Conservation (phyloP, 768 basidiomycete genomes). For the Royoungia palumana region DNA sequence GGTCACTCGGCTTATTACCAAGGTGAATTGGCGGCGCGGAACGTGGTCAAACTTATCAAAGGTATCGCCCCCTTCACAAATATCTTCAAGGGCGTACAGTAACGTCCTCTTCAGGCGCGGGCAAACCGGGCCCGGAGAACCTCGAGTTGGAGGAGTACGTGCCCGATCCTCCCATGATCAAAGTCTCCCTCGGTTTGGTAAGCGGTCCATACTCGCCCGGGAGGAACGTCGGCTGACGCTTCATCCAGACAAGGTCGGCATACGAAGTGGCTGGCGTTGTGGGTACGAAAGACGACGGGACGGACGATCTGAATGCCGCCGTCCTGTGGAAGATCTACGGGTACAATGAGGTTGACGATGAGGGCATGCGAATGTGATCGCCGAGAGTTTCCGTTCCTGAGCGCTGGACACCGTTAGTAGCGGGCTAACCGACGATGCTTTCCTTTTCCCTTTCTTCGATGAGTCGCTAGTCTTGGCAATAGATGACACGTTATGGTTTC, state of each 20-base stretch:
- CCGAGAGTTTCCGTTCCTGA: no score
- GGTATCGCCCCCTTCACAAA: conserved; percentile 9
- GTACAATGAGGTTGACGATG: conserved; percentile 33
- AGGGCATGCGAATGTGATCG: conserved; percentile 12
- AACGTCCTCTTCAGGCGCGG: neutral
- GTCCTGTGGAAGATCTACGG: conserved; percentile 48
- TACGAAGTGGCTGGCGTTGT: conserved; percentile 47
- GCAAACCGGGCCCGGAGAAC: neutral
- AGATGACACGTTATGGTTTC: no score
- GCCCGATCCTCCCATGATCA: conserved; percentile 52
- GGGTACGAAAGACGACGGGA: conserved; percentile 41
- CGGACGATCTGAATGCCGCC: conserved; percentile 47
- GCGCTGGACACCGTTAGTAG: no score
- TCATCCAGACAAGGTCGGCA: conserved; percentile 37
- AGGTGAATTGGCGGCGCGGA: conserved; percentile 51
- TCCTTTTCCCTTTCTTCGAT: no score
- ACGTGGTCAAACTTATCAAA: conserved; percentile 46
- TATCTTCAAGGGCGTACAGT: neutral
- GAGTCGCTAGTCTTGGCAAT: no score
- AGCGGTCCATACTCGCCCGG: conserved; percentile 15
- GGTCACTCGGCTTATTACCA: conserved; percentile 57
- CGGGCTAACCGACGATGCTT: no score
- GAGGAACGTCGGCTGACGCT: neutral
- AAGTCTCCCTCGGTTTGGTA: conserved; percentile 59
- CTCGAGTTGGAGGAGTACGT: conserved; percentile 41